phyloP scores from a whole-genome alignment of 306 rosid species.

The Glycyrrhiza uralensis region DNA sequence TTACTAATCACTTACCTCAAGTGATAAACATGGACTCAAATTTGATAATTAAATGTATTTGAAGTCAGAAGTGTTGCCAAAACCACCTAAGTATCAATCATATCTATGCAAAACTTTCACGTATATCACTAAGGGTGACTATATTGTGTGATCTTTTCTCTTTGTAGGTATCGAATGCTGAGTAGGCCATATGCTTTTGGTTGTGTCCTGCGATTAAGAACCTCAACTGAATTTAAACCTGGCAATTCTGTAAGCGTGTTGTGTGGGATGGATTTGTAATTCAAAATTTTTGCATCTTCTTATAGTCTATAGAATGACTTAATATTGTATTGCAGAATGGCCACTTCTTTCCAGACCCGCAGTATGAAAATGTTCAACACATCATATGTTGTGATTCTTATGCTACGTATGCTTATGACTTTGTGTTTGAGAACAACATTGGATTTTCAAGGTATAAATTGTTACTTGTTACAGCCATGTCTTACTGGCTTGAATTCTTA shows the following conservation, averaged over 20 bases:
- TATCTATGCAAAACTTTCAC: not conserved
- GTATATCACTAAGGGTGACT: not conserved
- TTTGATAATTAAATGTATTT: not conserved
- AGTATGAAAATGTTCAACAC: slow-evolving; percentile 91
- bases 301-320: not conserved
- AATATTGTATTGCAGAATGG: slow-evolving; percentile 68
- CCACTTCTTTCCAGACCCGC: slow-evolving; percentile 96
- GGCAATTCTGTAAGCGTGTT: slow-evolving; percentile 71
- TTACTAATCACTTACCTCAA: not conserved
- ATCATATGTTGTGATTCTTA: slow-evolving; percentile 88
- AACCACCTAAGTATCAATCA: not conserved
- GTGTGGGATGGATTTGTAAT: slow-evolving; percentile 13
- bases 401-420: slow-evolving; percentile 89
- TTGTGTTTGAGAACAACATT: slow-evolving; percentile 67
- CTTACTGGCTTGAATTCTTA: slow-evolving; percentile 4
- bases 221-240: slow-evolving; percentile 78
- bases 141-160: slow-evolving; percentile 18
- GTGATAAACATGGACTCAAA: not conserved
- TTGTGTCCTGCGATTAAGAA: slow-evolving; percentile 74
- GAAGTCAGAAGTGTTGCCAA: not conserved
- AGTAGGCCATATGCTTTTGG: slow-evolving; percentile 90
- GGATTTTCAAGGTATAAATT: slow-evolving; percentile 74
- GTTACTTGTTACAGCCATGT: not conserved
- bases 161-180: slow-evolving; percentile 79
- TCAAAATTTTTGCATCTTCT: slow-evolving; percentile 10